Percentiles rank a stretch among this genome's conserved stretches.
phyloP scores from a whole-genome alignment of 108 stramenopile genomes.

The Cyclostephanos tholiformis region DNA sequence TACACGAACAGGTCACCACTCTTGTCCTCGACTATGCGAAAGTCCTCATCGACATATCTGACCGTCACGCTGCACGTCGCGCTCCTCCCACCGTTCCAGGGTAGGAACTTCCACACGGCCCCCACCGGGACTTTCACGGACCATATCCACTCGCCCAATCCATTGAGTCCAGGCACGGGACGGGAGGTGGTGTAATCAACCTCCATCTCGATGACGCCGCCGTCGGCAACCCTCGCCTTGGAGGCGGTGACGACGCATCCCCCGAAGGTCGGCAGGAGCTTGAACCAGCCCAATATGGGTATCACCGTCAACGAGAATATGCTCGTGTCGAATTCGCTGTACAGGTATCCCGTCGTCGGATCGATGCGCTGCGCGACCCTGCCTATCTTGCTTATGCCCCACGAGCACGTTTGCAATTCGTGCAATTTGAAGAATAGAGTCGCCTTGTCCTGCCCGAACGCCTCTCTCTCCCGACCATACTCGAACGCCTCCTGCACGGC shows the following conservation, averaged over 20 bases:
- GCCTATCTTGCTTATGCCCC: constrained; percentile 88
- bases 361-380: constrained; percentile 87
- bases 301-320: constrained; percentile 86
- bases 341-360: constrained; percentile 57
- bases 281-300: constrained; percentile 93
- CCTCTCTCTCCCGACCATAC: constrained; percentile 65
- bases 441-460: constrained; percentile 83
- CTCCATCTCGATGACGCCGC: constrained; percentile 68
- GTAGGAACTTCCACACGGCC: constrained; percentile 78
- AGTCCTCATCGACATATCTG: constrained; percentile 78
- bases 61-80: constrained; percentile 72
- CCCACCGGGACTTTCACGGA: constrained; percentile 85
- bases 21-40: constrained; percentile 81
- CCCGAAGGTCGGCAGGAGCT: constrained; percentile 92
- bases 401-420: constrained; percentile 92
- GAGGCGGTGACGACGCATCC: constrained; percentile 89
- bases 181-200: constrained; percentile 86
- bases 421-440: constrained; percentile 92
- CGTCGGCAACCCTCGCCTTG: constrained; percentile 56
- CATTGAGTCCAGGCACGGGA: constrained; percentile 74
- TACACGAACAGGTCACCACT: constrained; percentile 87
- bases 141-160: constrained; percentile 87
- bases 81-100: constrained; percentile 83
- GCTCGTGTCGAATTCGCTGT: constrained; percentile 81
- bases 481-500: constrained; percentile 88